A percentile compares a stretch with the other conserved stretches of the same genome.
These are phyloP conservation scores for Barbarea vulgaris DNA, from an alignment of 345 rosid species.

Conservation along the genomic window DNA sequence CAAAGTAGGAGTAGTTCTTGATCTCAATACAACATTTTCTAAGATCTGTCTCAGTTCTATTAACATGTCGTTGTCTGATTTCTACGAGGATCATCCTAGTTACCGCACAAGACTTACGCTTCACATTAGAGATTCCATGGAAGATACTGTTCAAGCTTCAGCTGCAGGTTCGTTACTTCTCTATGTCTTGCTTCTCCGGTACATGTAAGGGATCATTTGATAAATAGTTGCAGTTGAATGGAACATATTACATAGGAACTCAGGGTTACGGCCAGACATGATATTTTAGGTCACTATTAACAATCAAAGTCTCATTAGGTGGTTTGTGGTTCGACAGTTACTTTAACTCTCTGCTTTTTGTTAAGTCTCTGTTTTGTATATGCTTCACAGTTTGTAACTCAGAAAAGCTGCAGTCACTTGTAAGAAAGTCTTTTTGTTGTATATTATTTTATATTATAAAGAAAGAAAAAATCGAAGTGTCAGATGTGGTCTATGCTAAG, in stretches of 20 bases:
- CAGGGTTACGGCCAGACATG: neutral
- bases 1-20: constrained; percentile 46
- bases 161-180: constrained; percentile 39
- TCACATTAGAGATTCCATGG: constrained; percentile 33
- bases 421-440: no score
- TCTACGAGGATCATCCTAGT: constrained; percentile 29
- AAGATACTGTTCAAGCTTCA: constrained; percentile 41
- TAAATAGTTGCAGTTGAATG: neutral
- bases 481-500: neutral
- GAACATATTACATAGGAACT: neutral
- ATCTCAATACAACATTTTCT: constrained; percentile 31
- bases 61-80: constrained; percentile 36
- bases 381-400: no score
- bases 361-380: no score
- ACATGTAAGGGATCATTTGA: neutral
- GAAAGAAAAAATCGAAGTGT: neutral
- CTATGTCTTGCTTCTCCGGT: constrained; percentile 2
- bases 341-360: no score
- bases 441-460: no score
- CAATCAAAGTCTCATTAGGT: no score
- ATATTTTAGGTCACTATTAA: neutral
- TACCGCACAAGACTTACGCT: constrained; percentile 37
- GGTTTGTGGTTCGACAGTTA: no score
- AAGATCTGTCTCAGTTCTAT: constrained; percentile 27
- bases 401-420: no score